Conservation (phyloP, 495 filamentous ascomycete species). For the Rusavskia elegans region DNA sequence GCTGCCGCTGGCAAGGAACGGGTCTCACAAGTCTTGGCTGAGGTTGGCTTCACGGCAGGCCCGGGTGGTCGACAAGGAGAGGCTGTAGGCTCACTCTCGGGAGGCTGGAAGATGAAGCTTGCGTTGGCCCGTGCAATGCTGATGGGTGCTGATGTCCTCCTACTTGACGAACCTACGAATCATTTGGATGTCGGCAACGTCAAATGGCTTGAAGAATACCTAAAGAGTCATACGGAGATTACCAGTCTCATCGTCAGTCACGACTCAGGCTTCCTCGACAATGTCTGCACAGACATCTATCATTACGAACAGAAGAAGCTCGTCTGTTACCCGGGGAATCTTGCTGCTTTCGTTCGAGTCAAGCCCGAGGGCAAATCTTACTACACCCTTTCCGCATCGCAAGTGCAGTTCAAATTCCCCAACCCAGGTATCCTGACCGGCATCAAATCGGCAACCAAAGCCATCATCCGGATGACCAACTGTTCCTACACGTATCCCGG, state of each 20-base stretch:
- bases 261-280: constrained; percentile 94
- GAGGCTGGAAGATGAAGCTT: constrained; percentile 99
- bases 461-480: constrained; percentile 89
- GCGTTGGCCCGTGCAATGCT: constrained; percentile 94
- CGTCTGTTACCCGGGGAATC: constrained; percentile 84
- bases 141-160: constrained; percentile 81
- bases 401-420: constrained; percentile 94
- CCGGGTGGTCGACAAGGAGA: constrained; percentile 77
- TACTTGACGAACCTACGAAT: constrained; percentile 98
- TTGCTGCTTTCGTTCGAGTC: constrained; percentile 77
- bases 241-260: constrained; percentile 95
- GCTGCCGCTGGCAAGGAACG: constrained; percentile 57
- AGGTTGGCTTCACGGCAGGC: constrained; percentile 86
- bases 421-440: constrained; percentile 85
- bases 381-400: constrained; percentile 85
- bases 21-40: constrained; percentile 66
- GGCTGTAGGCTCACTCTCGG: constrained; percentile 86
- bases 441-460: constrained; percentile 84
- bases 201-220: constrained; percentile 86
- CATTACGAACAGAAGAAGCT: constrained; percentile 99
- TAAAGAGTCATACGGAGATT: constrained; percentile 91
- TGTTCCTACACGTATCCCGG: constrained; percentile 83
- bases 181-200: constrained; percentile 95
- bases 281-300: constrained; percentile 97
- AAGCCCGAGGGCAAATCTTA: constrained; percentile 97